phyloP scores from a whole-genome alignment of 2,329 filamentous ascomycete genomes.

The Phialophora tarda region DNA sequence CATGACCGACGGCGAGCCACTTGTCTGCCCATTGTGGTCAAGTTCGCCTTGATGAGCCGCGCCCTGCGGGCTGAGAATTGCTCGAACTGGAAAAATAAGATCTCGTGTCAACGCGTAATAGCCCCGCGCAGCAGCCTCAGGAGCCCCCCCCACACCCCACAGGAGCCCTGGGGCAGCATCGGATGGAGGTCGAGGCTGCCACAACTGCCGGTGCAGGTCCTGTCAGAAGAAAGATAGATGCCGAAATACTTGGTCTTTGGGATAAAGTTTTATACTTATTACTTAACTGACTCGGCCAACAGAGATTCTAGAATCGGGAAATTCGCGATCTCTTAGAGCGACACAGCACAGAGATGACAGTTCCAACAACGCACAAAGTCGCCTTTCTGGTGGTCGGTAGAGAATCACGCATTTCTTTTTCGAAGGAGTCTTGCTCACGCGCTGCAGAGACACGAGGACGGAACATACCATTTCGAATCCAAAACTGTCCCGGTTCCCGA shows the following conservation, averaged over 20 bases:
- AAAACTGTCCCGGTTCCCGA: constrained; percentile 39
- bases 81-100: neutral
- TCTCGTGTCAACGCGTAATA: neutral
- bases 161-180: constrained; percentile 13
- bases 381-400: constrained; percentile 24
- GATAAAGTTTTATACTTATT: neutral
- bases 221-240: neutral
- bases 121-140: neutral
- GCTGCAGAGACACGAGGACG: constrained; percentile 21
- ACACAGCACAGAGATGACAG: constrained; percentile 12
- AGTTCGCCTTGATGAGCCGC: neutral
- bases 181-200: constrained; percentile 14
- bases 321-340: neutral
- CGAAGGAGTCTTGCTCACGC: neutral
- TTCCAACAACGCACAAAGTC: constrained; percentile 24
- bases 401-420: neutral
- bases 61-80: no score
- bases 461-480: constrained; percentile 25
- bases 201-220: constrained; percentile 16
- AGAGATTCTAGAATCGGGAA: neutral
- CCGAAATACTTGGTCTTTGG: neutral
- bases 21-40: neutral
- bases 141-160: constrained; percentile 10
- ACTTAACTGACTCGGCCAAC: neutral
- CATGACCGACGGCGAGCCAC: neutral